Percentiles rank a stretch among this genome's conserved stretches.
Evolutionary conservation across 257 asterid species (phyloP).

Genomic region (Solanum infundibuliforme): DNA sequence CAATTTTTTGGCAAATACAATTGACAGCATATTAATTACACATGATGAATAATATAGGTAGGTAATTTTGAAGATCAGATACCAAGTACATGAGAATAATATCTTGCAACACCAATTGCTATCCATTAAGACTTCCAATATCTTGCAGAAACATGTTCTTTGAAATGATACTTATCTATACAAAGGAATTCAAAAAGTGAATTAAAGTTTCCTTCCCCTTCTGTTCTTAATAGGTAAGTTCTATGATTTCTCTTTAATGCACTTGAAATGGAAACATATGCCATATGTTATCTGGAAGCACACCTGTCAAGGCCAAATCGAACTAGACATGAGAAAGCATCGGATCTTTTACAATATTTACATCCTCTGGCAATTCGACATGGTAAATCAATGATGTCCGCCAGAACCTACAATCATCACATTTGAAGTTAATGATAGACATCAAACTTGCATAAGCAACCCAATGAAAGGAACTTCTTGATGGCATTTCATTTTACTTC

Average conservation of each 20-base stretch:
- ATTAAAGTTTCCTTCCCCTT: neutral
- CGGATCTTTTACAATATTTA: slow-evolving; percentile 57
- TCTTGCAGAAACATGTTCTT: neutral
- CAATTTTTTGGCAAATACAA: neutral
- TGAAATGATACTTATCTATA: neutral
- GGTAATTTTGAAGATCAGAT: neutral
- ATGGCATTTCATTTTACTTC: neutral
- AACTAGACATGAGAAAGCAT: slow-evolving; percentile 93
- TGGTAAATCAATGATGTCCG: slow-evolving; percentile 80
- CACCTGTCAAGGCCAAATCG: slow-evolving; percentile 84
- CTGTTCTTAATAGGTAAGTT: neutral
- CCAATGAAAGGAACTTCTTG: neutral
- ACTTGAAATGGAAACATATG: neutral
- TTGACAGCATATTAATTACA: neutral
- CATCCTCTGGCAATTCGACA: slow-evolving; percentile 98
- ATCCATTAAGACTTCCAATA: neutral
- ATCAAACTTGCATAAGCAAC: neutral
- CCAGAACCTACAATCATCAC: slow-evolving; percentile 59
- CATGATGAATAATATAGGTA: neutral
- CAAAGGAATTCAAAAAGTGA: neutral
- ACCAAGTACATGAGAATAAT: neutral
- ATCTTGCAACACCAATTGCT: neutral
- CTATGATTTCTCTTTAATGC: neutral
- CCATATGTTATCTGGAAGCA: neutral
- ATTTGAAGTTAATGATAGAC: slow-evolving; percentile 5